Conservation (phyloP, 495 filamentous ascomycete genomes). For the Staphylotrichum tortipilum region DNA sequence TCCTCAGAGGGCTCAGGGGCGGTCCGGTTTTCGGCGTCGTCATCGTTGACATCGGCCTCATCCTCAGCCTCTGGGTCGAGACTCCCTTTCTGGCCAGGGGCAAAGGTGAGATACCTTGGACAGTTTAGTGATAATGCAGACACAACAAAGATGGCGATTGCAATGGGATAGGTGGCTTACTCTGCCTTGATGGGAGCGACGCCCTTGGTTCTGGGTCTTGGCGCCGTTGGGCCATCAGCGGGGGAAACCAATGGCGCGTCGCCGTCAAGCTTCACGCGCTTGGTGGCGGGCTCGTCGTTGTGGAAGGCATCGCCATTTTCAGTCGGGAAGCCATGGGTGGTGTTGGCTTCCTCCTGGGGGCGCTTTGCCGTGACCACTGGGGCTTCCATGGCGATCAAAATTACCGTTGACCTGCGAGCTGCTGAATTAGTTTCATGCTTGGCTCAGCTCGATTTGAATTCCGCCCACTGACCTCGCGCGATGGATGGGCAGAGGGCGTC, state of each 20-base stretch:
- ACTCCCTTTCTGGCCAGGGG: constrained; percentile 16
- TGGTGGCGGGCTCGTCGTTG: constrained; percentile 46
- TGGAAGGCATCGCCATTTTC: neutral
- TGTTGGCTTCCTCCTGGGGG: constrained; percentile 9
- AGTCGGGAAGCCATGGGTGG: neutral
- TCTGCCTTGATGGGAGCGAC: constrained; percentile 78
- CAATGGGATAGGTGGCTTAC: too few relatives aligned
- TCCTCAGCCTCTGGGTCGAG: neutral
- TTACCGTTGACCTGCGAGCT: too few relatives aligned
- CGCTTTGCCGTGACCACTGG: constrained; percentile 17
- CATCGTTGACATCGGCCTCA: constrained; percentile 46
- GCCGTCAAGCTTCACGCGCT: constrained; percentile 49
- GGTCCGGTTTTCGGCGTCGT: constrained; percentile 55
- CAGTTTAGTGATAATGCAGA: neutral
- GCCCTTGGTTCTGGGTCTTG: constrained; percentile 47
- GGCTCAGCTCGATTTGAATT: too few relatives aligned
- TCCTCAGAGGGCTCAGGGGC: constrained; percentile 37
- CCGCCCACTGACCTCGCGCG: too few relatives aligned
- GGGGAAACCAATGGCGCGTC: neutral
- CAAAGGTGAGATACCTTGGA: constrained; percentile 50
- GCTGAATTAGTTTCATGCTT: too few relatives aligned
- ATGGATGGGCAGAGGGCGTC: too few relatives aligned
- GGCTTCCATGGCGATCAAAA: constrained; percentile 19
- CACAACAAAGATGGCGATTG: neutral
- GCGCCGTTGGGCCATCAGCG: constrained; percentile 5